Conservation (phyloP, 768 basidiomycete genomes). For the Tylopilus sp. region DNA sequence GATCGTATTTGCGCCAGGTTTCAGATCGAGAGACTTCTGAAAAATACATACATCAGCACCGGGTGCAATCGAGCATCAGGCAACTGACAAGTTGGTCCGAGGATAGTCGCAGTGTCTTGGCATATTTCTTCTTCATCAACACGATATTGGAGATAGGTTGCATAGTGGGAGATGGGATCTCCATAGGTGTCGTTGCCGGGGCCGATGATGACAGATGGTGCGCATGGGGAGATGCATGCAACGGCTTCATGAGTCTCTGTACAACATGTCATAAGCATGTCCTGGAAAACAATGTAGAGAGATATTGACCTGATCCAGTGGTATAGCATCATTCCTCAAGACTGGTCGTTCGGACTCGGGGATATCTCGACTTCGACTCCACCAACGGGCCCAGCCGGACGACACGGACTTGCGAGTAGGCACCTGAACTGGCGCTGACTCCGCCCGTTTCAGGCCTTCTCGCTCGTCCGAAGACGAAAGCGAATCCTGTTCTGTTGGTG, state of each 20-base stretch:
- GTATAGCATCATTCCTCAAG: conserved; percentile 25
- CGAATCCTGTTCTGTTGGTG: conserved; percentile 29
- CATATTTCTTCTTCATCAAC: conserved; percentile 53
- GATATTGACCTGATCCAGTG: conserved; percentile 21
- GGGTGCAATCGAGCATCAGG: not conserved
- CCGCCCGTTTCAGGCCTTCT: conserved; percentile 33
- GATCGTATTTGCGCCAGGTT: conserved; percentile 84
- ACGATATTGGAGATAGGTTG: conserved; percentile 24
- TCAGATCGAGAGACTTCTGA: conserved; percentile 82
- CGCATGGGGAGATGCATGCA: not conserved
- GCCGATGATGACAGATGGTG: conserved; percentile 39
- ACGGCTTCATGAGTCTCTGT: conserved; percentile 12
- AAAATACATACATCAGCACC: not conserved
- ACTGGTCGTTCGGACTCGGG: conserved; percentile 18
- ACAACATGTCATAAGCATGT: conserved; percentile 4
- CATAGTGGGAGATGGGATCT: conserved; percentile 20
- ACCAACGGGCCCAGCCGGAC: conserved; percentile 83
- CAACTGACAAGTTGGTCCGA: conserved; percentile 85
- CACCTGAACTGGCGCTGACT: conserved; percentile 37
- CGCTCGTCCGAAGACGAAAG: conserved; percentile 18
- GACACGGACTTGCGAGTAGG: conserved; percentile 44
- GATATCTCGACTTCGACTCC: conserved; percentile 59
- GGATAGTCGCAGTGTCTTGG: conserved; percentile 88
- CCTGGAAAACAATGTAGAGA: not conserved
- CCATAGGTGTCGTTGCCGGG: conserved; percentile 43